Conservation (phyloP, 2,329 filamentous ascomycete species). For the Monosporascus sp. region DNA sequence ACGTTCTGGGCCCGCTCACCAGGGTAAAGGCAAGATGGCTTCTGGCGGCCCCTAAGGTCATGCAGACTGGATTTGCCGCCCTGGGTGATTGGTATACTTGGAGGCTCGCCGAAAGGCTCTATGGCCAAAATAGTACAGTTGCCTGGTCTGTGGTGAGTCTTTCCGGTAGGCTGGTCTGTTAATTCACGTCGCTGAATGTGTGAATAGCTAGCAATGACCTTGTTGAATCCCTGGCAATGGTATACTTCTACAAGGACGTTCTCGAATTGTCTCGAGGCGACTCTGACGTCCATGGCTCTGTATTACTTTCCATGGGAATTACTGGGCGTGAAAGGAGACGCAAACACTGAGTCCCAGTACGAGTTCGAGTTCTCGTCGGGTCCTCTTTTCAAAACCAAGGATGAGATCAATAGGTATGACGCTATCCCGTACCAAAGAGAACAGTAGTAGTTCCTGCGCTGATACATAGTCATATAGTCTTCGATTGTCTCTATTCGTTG, state of each 20-base stretch:
- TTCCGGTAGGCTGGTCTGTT: neutral
- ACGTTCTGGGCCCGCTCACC: slow-evolving; percentile 47
- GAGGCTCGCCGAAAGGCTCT: slow-evolving; percentile 70
- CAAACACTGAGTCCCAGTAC: slow-evolving; percentile 36
- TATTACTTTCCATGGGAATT: slow-evolving; percentile 84
- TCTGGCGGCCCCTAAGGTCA: slow-evolving; percentile 65
- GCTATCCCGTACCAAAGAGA: slow-evolving; percentile 4
- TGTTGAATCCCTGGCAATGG: slow-evolving; percentile 90
- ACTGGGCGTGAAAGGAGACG: slow-evolving; percentile 37
- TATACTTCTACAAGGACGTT: slow-evolving; percentile 91
- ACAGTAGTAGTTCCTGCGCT: slow-evolving; percentile 9
- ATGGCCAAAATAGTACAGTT: slow-evolving; percentile 58
- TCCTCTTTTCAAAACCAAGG: slow-evolving; percentile 20
- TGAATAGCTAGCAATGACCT: slow-evolving; percentile 60
- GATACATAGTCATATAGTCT: slow-evolving; percentile 35
- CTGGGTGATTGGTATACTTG: slow-evolving; percentile 82
- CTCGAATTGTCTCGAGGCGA: slow-evolving; percentile 91
- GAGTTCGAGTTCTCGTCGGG: slow-evolving; percentile 30
- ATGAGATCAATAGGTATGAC: slow-evolving; percentile 28
- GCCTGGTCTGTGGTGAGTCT: slow-evolving; percentile 66
- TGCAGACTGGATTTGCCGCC: slow-evolving; percentile 75
- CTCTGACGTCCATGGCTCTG: slow-evolving; percentile 74
- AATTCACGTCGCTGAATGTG: slow-evolving; percentile 9
- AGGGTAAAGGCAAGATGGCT: slow-evolving; percentile 61
- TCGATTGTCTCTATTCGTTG: slow-evolving; percentile 64